Percentiles rank a stretch among this genome's conserved stretches.
Evolutionary conservation across 345 rosid genomes (phyloP).

Genomic region (Trapa bicornis): DNA sequence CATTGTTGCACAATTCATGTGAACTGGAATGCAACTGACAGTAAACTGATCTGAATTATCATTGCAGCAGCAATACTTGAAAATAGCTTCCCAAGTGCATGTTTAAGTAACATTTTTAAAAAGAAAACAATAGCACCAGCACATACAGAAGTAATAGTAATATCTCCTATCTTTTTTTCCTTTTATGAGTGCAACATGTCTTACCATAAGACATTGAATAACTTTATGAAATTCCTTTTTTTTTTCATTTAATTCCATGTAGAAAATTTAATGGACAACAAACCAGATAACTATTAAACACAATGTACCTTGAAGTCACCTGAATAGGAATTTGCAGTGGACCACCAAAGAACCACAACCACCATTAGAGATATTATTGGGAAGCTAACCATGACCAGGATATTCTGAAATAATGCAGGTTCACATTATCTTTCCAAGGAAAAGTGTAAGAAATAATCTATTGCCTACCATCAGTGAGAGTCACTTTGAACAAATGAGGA

Average conservation of each 20-base stretch:
- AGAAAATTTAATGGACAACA: background rate
- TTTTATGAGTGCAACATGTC: background rate
- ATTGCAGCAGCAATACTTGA: background rate
- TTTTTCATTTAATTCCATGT: background rate
- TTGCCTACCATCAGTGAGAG: constrained; percentile 38
- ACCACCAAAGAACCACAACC: constrained; percentile 26
- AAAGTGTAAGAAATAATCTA: constrained; percentile 15
- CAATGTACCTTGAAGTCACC: constrained; percentile 63
- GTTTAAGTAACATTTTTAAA: background rate
- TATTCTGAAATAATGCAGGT: constrained; percentile 35
- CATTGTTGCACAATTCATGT: background rate
- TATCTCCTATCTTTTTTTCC: background rate
- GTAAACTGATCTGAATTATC: background rate
- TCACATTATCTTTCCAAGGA: constrained; percentile 24
- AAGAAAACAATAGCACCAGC: background rate
- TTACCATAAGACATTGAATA: background rate
- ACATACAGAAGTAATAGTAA: background rate
- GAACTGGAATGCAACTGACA: background rate
- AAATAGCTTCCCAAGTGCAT: background rate
- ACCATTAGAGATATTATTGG: constrained; percentile 31
- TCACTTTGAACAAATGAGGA: constrained; percentile 44
- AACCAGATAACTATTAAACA: background rate
- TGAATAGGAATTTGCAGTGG: constrained; percentile 33
- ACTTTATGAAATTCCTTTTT: background rate
- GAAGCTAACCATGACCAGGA: constrained; percentile 25